phyloP scores from a whole-genome alignment of 2,329 filamentous ascomycete species.

The Sclerotinia subarctica region DNA sequence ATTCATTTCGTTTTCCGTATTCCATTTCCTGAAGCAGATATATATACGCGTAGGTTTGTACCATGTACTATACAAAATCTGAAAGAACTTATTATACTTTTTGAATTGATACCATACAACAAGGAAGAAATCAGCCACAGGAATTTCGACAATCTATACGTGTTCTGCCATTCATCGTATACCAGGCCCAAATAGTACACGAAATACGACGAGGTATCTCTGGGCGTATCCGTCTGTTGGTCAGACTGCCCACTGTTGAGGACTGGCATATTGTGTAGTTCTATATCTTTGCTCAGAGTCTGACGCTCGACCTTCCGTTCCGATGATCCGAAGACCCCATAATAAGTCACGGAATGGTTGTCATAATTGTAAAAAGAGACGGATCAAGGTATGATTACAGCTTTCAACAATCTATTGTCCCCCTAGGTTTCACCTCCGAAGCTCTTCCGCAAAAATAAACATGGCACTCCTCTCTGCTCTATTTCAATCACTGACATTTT shows the following conservation, averaged over 20 bases:
- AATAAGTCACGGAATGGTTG: background rate
- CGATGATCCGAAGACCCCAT: constrained; percentile 1
- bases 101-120: too few relatives aligned
- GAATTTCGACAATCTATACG: background rate
- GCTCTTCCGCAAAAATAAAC: too few relatives aligned
- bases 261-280: too few relatives aligned
- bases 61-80: background rate
- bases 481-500: background rate
- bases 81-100: background rate
- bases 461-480: background rate
- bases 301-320: background rate
- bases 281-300: background rate
- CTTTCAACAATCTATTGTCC: background rate
- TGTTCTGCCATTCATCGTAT: background rate
- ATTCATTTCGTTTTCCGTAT: background rate
- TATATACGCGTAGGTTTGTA: too few relatives aligned
- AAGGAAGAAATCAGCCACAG: background rate
- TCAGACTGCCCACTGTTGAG: background rate
- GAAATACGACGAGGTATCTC: background rate
- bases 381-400: background rate
- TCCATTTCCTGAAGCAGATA: background rate
- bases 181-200: background rate
- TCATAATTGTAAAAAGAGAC: background rate
- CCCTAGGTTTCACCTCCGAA: background rate
- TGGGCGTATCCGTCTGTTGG: background rate